phyloP scores from a whole-genome alignment of 106 monocot genomes.

The Dendrobium catenatum region DNA sequence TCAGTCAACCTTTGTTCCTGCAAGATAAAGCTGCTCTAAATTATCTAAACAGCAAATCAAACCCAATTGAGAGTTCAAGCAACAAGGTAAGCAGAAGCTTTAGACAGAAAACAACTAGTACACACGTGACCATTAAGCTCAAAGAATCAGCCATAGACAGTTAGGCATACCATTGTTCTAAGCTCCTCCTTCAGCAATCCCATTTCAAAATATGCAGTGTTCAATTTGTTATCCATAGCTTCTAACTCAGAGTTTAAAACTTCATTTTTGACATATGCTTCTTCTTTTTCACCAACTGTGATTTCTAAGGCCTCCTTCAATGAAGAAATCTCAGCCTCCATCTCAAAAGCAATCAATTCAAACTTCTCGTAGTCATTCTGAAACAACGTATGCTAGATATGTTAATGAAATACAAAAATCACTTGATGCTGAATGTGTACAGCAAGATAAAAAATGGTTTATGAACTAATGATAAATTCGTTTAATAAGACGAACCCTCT shows the following conservation, averaged over 20 bases:
- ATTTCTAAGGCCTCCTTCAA: constrained; percentile 43
- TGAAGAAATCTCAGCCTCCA: constrained; percentile 64
- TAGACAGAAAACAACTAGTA: not conserved
- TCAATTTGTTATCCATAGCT: constrained; percentile 34
- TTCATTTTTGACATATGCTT: constrained; percentile 27
- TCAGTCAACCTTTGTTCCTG: constrained; percentile 46
- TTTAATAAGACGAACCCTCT: too few relatives aligned
- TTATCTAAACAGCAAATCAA: not conserved
- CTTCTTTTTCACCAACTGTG: constrained; percentile 56
- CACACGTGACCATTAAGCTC: not conserved
- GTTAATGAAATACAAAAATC: not conserved
- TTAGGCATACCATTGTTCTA: constrained; percentile 30
- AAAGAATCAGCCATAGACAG: not conserved
- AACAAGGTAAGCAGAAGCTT: not conserved
- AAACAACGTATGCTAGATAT: constrained; percentile 2
- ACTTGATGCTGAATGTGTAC: not conserved
- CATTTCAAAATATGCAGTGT: constrained; percentile 37
- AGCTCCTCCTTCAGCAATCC: constrained; percentile 48
- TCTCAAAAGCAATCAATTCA: constrained; percentile 58
- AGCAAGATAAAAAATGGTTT: not conserved
- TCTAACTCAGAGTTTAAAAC: constrained; percentile 42
- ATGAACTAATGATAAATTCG: too few relatives aligned
- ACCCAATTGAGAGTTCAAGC: not conserved
- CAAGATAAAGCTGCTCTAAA: constrained; percentile 5
- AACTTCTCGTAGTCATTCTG: constrained; percentile 59